Evolutionary conservation across 495 filamentous ascomycete genomes (phyloP).

Genomic region (Penicillium taxi): DNA sequence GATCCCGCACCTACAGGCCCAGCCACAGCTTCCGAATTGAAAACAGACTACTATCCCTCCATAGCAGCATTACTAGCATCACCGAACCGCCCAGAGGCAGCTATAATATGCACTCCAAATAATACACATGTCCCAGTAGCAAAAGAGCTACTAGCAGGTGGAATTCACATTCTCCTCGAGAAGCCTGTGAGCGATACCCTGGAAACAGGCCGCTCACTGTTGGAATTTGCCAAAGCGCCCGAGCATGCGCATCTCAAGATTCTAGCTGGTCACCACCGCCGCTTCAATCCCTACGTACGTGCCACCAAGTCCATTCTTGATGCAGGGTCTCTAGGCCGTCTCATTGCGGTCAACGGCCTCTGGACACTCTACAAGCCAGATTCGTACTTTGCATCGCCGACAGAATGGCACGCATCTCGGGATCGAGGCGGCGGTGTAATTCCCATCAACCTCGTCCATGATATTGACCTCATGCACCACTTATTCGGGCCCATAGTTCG

Average conservation of each 20-base stretch:
- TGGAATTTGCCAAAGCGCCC: conserved; percentile 16
- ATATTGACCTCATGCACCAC: conserved; percentile 52
- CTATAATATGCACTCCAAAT: conserved; percentile 55
- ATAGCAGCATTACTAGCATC: conserved; percentile 37
- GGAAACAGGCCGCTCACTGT: conserved; percentile 28
- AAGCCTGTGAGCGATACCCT: conserved; percentile 47
- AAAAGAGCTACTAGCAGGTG: conserved; percentile 39
- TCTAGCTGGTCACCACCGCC: conserved; percentile 52
- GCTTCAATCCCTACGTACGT: conserved; percentile 51
- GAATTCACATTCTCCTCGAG: conserved; percentile 50
- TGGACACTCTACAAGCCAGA: conserved; percentile 48
- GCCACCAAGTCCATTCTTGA: conserved; percentile 40
- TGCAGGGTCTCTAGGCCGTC: conserved; percentile 31
- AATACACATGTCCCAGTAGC: conserved; percentile 47
- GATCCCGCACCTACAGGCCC: conserved; percentile 36
- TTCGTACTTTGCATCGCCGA: conserved; percentile 41
- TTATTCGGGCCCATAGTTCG: conserved; percentile 47
- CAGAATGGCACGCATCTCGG: conserved; percentile 38
- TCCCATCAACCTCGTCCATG: conserved; percentile 54
- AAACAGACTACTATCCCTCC: conserved; percentile 28
- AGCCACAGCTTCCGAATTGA: conserved; percentile 17
- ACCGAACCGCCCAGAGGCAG: conserved; percentile 38
- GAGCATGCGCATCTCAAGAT: conserved; percentile 32
- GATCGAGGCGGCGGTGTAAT: conserved; percentile 40
- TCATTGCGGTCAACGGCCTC: conserved; percentile 48